Evolutionary conservation across 2,329 filamentous ascomycete genomes (phyloP).

Genomic region (Verticillium nonalfalfae): DNA sequence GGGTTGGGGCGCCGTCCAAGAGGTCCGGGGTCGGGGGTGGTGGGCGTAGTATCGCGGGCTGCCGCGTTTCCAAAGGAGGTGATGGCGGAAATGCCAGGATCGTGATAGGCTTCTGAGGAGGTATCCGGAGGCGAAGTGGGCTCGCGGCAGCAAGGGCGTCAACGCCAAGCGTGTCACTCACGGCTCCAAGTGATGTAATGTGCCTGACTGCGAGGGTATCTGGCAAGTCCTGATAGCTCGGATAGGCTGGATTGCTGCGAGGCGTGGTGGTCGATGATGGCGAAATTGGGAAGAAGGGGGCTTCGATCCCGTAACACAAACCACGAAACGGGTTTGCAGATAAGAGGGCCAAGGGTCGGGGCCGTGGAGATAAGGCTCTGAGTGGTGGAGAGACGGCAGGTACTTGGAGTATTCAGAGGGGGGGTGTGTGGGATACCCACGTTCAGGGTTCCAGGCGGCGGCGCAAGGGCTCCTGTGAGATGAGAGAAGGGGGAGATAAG

Average conservation of each 20-base stretch:
- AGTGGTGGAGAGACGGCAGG: neutral
- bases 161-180: neutral
- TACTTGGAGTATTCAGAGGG: neutral
- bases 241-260: constrained; percentile 3
- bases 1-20: neutral
- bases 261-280: neutral
- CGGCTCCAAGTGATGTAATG: constrained; percentile 1
- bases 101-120: neutral
- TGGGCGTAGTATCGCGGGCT: neutral
- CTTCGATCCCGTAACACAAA: constrained; percentile 4
- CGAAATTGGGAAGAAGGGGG: neutral
- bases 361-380: constrained; percentile 3
- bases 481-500: neutral
- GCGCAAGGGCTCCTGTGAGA: neutral
- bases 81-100: neutral
- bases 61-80: neutral
- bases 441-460: constrained; percentile 1
- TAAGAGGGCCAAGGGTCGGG: neutral
- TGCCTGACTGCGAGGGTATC: neutral
- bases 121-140: neutral
- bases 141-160: neutral
- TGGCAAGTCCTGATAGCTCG: neutral
- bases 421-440: neutral
- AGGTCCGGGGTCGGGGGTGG: neutral
- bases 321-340: neutral